Conservation (phyloP, 768 basidiomycete genomes). For the Calocybe gangraenosa region DNA sequence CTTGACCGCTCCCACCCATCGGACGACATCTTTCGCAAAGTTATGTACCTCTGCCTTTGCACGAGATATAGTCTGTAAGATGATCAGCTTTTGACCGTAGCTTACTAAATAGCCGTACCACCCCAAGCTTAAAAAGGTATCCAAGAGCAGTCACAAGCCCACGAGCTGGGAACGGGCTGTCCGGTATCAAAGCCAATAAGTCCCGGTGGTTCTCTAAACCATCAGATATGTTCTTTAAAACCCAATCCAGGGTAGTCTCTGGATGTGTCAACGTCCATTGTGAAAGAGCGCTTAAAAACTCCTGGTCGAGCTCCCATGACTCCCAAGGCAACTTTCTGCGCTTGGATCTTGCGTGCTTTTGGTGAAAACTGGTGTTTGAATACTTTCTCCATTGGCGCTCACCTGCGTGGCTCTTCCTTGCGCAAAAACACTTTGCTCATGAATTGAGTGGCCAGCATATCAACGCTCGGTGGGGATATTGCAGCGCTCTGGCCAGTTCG, state of each 20-base stretch:
- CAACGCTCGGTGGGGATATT: too few relatives aligned
- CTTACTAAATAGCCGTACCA: background rate
- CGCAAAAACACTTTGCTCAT: too few relatives aligned
- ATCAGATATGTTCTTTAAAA: background rate
- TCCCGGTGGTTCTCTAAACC: background rate
- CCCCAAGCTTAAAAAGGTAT: background rate
- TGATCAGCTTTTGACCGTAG: background rate
- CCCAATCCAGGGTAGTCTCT: background rate
- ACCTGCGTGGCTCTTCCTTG: too few relatives aligned
- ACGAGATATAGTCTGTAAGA: too few relatives aligned
- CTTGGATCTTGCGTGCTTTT: too few relatives aligned
- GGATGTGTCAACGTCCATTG: background rate
- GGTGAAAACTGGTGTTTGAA: too few relatives aligned
- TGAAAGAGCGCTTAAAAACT: background rate
- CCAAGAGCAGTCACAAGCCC: background rate
- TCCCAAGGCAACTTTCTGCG: background rate
- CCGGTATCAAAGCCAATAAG: background rate
- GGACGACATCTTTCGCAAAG: slow-evolving; percentile 5
- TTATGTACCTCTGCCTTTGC: background rate
- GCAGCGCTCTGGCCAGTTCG: too few relatives aligned
- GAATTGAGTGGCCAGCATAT: too few relatives aligned
- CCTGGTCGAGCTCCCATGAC: background rate
- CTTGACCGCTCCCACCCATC: slow-evolving; percentile 5
- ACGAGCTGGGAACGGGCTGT: slow-evolving; percentile 1
- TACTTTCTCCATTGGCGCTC: too few relatives aligned